Base-by-base conservation (phyloP, 768 basidiomycete species). In the Auricularia sp. region DNA sequence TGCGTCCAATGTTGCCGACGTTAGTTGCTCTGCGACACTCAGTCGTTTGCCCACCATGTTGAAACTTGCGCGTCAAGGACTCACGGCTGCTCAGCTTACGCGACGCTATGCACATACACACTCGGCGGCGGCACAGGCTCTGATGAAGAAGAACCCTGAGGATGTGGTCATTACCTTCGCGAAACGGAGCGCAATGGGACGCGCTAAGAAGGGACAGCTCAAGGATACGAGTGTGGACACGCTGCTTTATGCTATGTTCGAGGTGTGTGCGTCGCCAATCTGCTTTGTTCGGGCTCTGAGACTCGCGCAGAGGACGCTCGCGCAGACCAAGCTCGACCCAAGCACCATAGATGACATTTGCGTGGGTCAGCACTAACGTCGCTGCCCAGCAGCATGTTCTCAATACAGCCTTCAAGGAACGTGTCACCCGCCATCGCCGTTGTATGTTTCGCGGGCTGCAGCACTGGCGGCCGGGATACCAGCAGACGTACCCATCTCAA, bases 121-220 rank as follows among this genome's bases (percentile, higher is more conserved):
- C 56, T 59, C 61, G 23, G 35, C 64, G n/a, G 59, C 58, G 21
- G 36, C 34, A 36, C 39, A 42, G n/a, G 56, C 43, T 10, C 34
- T 91, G 59, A 78, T 91, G 36, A 79, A 87, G 73, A 89, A 85
- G 80, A 84, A 80, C 62, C 82, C 87, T 0, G 84, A 91, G 67
- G 91, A 92, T 79, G 90, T 95, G 16, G 93, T 96, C 66, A 87
- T 97, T 65, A 91, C 90, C 2, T 91, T 90, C 69, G 92, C 91
- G 12, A 88, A 88, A 72, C 85, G 94, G 61, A 94, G 91, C n/a
- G 85, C 92, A n/a, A 81, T 93, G 67, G 91, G 92, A 33, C 85
- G 80, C 70, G 87, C 89, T 42, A 91, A 85, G 81, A 98, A 96
- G 74, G 96, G 96, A 29, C 93, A 93, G 64, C 81, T 95, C 71